Evolutionary conservation across 2,329 filamentous ascomycete species (phyloP).

Genomic region (Calonectria leucothoes): DNA sequence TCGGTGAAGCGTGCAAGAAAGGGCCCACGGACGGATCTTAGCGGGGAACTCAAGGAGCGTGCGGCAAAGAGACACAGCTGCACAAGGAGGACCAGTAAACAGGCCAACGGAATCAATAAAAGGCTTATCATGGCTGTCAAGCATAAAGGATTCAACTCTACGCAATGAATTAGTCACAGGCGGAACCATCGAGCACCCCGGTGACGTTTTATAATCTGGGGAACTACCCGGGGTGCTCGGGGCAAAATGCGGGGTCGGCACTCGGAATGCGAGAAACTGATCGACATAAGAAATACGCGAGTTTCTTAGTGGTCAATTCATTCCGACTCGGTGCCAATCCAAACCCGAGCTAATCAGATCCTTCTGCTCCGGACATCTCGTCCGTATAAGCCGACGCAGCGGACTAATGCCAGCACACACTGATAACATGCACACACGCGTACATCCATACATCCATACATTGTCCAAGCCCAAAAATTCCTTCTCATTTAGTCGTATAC

Average conservation of each 20-base stretch:
- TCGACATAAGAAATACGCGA: background rate
- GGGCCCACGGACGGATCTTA: constrained; percentile 43
- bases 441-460: too few species aligned
- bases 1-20: constrained; percentile 42
- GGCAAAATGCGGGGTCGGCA: background rate
- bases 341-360: background rate
- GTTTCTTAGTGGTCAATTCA: background rate
- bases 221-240: background rate
- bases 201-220: background rate
- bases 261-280: background rate
- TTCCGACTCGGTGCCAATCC: background rate
- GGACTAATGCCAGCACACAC: background rate
- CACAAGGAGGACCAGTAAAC: background rate
- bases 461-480: too few species aligned
- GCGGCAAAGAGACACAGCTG: background rate
- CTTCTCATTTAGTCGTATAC: background rate
- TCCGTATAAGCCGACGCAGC: background rate
- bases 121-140: background rate
- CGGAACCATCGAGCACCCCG: background rate
- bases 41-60: constrained; percentile 28
- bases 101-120: background rate
- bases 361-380: background rate
- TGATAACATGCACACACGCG: too few species aligned
- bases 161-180: background rate
- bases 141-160: background rate